These are phyloP conservation scores for Xylaria sp. DNA, from an alignment of 2,329 filamentous ascomycete species.

Conservation along the genomic window DNA sequence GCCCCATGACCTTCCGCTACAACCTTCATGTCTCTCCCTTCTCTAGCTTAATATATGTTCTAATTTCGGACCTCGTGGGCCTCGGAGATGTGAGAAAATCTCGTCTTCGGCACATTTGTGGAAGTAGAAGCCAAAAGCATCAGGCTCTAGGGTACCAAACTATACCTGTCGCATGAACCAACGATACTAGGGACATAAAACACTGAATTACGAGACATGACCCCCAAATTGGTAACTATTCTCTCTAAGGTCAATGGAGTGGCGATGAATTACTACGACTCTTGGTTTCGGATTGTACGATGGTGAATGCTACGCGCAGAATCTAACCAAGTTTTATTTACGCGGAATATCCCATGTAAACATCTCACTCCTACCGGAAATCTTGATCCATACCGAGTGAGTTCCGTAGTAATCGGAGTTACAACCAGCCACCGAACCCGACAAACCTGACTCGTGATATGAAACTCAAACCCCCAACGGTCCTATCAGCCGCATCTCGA, in stretches of 20 bases:
- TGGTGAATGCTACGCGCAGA: neutral
- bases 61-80: neutral
- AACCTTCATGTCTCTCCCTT: neutral
- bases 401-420: neutral
- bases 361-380: neutral
- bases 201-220: neutral
- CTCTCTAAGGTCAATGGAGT: neutral
- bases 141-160: neutral
- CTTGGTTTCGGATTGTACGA: neutral
- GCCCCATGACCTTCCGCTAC: neutral
- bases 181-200: neutral
- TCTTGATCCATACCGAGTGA: neutral
- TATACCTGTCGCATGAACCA: neutral
- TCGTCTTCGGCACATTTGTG: neutral
- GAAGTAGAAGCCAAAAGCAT: neutral
- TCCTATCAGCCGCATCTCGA: conserved; percentile 25
- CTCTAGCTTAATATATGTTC: neutral
- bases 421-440: neutral
- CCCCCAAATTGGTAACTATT: neutral
- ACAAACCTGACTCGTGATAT: conserved; percentile 3
- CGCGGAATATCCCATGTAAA: neutral
- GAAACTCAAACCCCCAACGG: neutral
- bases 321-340: neutral
- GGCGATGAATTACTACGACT: neutral
- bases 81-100: neutral